Evolutionary conservation across 2,329 filamentous ascomycete species (phyloP), one percentile per base, ranked within the genome.

Genomic region (Paradendryphiella salina): DNA sequence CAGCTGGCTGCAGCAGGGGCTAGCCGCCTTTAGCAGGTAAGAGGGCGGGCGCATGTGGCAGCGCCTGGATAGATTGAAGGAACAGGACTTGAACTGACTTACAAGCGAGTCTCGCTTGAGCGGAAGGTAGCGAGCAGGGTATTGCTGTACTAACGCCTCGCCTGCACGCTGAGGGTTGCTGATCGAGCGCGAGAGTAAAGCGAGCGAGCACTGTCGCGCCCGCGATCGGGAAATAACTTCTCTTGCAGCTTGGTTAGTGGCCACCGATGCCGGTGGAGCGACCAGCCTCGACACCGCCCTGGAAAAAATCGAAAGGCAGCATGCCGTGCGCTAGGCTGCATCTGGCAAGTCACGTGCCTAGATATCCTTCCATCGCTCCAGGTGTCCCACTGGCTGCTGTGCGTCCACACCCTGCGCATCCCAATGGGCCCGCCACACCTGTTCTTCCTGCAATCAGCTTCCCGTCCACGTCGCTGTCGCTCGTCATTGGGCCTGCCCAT

Each of bases 1-100:
- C n/a, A 36, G 45, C 18, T 17, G 36, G 37, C 45, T 35, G 37
- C 46, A 35, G 33, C 40, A 43, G 38, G 31, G 43, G 48, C 62
- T 65, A 61, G 60, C 61, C 59, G 46, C 40, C 39, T 61, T 56
- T 54, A 59, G 62, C 55, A 62, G 57, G 60, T 62, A 46, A 36
- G 44, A 45, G 52, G 51, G 39, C 39, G 39, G 23, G 51, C 56
- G 57, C 53, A 57, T 61, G 60, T 62, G 59, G 55, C 61, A 48
- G 34, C 13, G 43, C 18, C 23, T 23, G 37, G 23, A 41, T 49
- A 41, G 29, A 23, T 38, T 39, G 28, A 51, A 31, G 31, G 48
- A 47, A 43, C 39, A 32, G 34, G 44, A 40, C 37, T 37, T 17
- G 17, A 14, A 20, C 32, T 50, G 40, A 52, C 49, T 52, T 52